phyloP scores from a whole-genome alignment of 257 asterid species.

The Penstemon davidsonii region DNA sequence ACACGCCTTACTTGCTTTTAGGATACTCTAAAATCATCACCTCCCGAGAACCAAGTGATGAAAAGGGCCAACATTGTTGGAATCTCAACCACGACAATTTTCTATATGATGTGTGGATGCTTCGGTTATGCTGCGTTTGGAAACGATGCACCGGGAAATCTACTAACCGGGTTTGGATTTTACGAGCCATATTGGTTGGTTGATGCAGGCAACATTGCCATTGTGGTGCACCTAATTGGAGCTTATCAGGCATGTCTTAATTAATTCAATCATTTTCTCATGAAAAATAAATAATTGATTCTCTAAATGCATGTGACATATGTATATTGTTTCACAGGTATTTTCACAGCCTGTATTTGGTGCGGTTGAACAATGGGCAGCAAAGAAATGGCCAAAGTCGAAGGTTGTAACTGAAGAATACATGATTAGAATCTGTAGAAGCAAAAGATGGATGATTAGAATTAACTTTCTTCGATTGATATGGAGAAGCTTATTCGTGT shows the following conservation, averaged over 20 bases:
- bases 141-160: conserved; percentile 56
- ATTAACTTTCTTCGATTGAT: conserved; percentile 44
- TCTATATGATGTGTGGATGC: conserved; percentile 72
- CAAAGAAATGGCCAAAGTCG: conserved; percentile 42
- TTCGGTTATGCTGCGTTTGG: conserved; percentile 75
- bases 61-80: conserved; percentile 54
- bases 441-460: conserved; percentile 23
- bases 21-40: conserved; percentile 59
- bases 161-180: conserved; percentile 67
- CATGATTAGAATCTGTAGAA: conserved; percentile 28
- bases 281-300: background rate
- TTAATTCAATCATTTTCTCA: background rate
- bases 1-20: background rate
- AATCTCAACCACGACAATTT: conserved; percentile 48
- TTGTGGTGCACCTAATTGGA: conserved; percentile 63
- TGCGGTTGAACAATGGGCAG: conserved; percentile 40
- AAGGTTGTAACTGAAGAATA: conserved; percentile 36
- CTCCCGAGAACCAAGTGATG: conserved; percentile 68
- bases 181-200: conserved; percentile 73
- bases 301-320: background rate
- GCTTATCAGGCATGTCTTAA: conserved; percentile 53
- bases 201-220: conserved; percentile 55
- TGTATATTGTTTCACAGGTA: conserved; percentile 32
- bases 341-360: conserved; percentile 48
- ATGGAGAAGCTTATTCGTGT: conserved; percentile 54